phyloP scores from a whole-genome alignment of 495 filamentous ascomycete species.

The Neurospora sp. region DNA sequence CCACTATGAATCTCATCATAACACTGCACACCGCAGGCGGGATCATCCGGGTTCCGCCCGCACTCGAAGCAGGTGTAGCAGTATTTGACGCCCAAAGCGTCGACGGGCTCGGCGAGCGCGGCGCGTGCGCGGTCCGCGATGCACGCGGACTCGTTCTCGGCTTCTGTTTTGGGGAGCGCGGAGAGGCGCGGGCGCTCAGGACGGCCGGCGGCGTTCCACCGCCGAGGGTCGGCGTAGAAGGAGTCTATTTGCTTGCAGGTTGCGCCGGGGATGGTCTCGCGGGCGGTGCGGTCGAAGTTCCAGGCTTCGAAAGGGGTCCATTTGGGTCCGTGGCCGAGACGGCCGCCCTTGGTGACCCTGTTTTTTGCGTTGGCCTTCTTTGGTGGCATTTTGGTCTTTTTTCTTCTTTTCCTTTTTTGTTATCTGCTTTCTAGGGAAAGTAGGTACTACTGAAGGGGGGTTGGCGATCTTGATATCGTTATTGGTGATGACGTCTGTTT shows the following conservation, averaged over 20 bases:
- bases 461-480: background rate
- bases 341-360: background rate
- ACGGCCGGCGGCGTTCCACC: background rate
- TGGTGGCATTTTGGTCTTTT: background rate
- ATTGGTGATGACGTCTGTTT: background rate
- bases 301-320: background rate
- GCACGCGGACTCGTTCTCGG: background rate
- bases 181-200: background rate
- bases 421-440: background rate
- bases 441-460: background rate
- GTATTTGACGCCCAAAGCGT: background rate
- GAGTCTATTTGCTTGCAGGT: background rate
- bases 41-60: background rate
- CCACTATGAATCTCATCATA: background rate
- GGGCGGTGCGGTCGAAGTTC: background rate
- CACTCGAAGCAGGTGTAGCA: conserved; percentile 2
- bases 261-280: background rate
- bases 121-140: background rate
- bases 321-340: background rate
- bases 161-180: background rate
- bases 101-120: background rate
- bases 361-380: background rate
- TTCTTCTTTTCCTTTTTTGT: background rate
- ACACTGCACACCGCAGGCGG: background rate
- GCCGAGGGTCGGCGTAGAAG: background rate